These are phyloP conservation scores for Podila epigama DNA, from an alignment of 192 early-diverging fungal species.

Conservation along the genomic window DNA sequence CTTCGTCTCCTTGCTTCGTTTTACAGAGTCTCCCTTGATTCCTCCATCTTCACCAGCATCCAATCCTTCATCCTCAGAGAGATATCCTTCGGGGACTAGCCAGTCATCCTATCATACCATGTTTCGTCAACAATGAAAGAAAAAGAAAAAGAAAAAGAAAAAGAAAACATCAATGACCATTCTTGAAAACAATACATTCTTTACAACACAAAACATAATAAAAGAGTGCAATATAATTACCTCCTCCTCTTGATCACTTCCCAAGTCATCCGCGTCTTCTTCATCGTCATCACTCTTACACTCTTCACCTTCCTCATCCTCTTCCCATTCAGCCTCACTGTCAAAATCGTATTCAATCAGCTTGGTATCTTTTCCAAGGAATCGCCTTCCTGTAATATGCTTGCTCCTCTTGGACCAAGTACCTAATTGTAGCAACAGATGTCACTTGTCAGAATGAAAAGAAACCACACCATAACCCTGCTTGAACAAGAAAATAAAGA, in stretches of 20 bases:
- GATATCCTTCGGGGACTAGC: conserved; percentile 87
- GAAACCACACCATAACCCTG: no score
- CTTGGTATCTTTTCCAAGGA: conserved; percentile 67
- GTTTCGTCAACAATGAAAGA: not conserved
- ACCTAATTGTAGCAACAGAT: conserved; percentile 51
- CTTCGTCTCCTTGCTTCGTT: conserved; percentile 27
- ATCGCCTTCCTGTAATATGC: conserved; percentile 61
- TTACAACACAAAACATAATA: not conserved
- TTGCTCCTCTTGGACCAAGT: conserved; percentile 76
- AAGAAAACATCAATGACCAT: not conserved
- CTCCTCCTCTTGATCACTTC: conserved; percentile 66
- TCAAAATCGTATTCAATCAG: conserved; percentile 86
- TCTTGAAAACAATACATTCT: not conserved
- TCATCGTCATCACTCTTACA: conserved; percentile 81
- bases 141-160: not conserved
- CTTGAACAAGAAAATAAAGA: not conserved
- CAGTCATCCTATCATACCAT: conserved; percentile 67
- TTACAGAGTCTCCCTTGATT: conserved; percentile 7
- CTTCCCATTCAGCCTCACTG: conserved; percentile 92
- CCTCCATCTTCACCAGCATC: conserved; percentile 47
- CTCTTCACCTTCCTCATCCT: conserved; percentile 90
- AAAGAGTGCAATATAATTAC: conserved; percentile 6
- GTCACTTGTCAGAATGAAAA: not conserved
- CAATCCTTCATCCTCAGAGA: conserved; percentile 79
- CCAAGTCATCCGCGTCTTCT: conserved; percentile 67